phyloP scores from a whole-genome alignment of 2,329 filamentous ascomycete genomes.

The Elsinoe batatas region DNA sequence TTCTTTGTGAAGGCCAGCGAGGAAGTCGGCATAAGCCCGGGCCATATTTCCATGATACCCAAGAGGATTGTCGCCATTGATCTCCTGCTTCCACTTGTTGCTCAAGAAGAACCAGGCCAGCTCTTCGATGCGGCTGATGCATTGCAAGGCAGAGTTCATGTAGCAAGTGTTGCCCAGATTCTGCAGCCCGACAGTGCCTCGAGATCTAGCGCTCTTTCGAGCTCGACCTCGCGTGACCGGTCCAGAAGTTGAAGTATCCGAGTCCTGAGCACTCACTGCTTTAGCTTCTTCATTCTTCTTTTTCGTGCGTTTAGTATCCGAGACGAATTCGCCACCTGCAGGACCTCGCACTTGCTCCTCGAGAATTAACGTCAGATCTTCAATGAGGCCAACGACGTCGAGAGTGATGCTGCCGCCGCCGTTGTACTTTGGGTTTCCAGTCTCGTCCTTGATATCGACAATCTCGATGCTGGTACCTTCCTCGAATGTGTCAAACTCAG shows the following conservation, averaged over 20 bases:
- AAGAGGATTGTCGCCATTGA: constrained; percentile 78
- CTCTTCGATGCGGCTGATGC: constrained; percentile 86
- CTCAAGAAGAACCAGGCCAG: constrained; percentile 81
- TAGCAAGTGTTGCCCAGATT: constrained; percentile 98
- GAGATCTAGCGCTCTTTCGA: constrained; percentile 57
- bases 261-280: constrained; percentile 25
- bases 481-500: constrained; percentile 53
- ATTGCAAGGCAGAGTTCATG: constrained; percentile 97
- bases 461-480: constrained; percentile 57
- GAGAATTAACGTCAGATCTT: constrained; percentile 67
- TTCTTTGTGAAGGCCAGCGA: constrained; percentile 70
- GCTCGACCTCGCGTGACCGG: constrained; percentile 61
- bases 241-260: constrained; percentile 36
- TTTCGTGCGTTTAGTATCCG: constrained; percentile 36
- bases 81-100: constrained; percentile 62
- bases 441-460: constrained; percentile 57
- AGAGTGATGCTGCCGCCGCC: constrained; percentile 51
- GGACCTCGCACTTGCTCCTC: constrained; percentile 60
- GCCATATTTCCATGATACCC: constrained; percentile 80
- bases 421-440: constrained; percentile 66
- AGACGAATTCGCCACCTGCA: constrained; percentile 46
- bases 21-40: constrained; percentile 65
- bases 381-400: constrained; percentile 55
- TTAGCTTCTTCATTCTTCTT: constrained; percentile 41
- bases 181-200: constrained; percentile 71